Base-by-base conservation (phyloP, 768 basidiomycete genomes). In the Epithele typhae region DNA sequence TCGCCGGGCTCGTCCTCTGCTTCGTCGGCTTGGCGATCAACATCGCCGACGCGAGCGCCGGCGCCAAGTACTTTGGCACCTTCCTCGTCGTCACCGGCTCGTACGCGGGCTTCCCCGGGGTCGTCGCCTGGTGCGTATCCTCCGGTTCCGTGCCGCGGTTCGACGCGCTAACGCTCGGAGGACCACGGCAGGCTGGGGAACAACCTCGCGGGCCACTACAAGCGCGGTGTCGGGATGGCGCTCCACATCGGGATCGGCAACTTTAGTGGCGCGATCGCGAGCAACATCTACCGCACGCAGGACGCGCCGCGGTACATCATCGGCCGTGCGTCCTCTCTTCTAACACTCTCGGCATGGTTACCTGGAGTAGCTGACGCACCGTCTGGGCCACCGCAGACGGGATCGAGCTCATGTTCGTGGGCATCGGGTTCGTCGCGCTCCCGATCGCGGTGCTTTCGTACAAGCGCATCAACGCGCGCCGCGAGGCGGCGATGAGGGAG, bases 11-110 rank as follows among this genome's bases (percentile, higher is more conserved):
- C 3, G 15, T 66, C 1, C 68, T 80, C 62, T 73, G 70, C 42
- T 59, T 81, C 27, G 67, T 82, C 23, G 84, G 84, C 0, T 86
- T 80, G 56, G 45, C 70, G 0, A 83, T 86, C 62, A 81, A 84
- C 56, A 79, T 87, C 41, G 78, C 81, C 0, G 57, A 72, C 11
- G 76, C 64, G 1, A 54, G 75, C 0, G 57, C 59, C 37, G 78
- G 81, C 0, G 78, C 68, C 22, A 86, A 87, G 63, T 87, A 87
- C 60, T 82, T 85, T 52, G 85, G 83, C 1, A 84, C 78, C 0
- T 88, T 82, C 69, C 75, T 87, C 45, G 72, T 75, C 21, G 82
- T 86, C 6, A 68, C 71, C 0, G 86, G 86, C n/a, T 71, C 72
- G 33, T 86, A 82, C 51, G 71, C 78, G 27, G 27, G 8, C 7